Conservation (phyloP, 2,329 filamentous ascomycete species). For the Sporothrix brasiliensis region DNA sequence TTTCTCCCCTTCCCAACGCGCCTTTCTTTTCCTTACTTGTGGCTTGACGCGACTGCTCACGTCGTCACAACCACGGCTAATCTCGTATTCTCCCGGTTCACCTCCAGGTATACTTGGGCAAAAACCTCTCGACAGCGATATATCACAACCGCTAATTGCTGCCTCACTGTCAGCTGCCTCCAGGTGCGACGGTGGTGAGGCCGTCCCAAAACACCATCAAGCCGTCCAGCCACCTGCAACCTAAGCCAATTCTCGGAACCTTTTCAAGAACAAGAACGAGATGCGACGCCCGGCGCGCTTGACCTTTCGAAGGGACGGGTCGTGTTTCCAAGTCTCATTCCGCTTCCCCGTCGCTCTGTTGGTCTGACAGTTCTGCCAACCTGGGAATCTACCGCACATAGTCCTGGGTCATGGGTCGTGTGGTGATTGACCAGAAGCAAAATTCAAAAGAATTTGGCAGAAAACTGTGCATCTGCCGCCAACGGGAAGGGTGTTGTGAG, state of each 20-base stretch:
- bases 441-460: background rate
- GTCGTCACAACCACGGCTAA: constrained; percentile 20
- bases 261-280: background rate
- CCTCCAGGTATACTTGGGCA: background rate
- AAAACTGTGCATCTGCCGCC: constrained; percentile 9
- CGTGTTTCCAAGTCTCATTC: background rate
- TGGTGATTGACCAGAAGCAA: background rate
- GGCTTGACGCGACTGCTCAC: constrained; percentile 1
- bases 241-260: background rate
- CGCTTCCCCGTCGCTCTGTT: constrained; percentile 7
- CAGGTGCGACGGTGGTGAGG: constrained; percentile 20
- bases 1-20: background rate
- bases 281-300: background rate
- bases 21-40: background rate
- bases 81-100: background rate
- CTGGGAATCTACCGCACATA: background rate
- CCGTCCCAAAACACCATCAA: background rate
- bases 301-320: background rate
- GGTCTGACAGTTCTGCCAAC: background rate
- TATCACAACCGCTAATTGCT: background rate
- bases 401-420: background rate
- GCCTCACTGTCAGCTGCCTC: constrained; percentile 14
- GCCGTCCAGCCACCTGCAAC: background rate
- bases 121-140: background rate
- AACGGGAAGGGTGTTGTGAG: background rate